Evolutionary conservation across 257 asterid species (phyloP).

Genomic region (Fraxinus excelsior): DNA sequence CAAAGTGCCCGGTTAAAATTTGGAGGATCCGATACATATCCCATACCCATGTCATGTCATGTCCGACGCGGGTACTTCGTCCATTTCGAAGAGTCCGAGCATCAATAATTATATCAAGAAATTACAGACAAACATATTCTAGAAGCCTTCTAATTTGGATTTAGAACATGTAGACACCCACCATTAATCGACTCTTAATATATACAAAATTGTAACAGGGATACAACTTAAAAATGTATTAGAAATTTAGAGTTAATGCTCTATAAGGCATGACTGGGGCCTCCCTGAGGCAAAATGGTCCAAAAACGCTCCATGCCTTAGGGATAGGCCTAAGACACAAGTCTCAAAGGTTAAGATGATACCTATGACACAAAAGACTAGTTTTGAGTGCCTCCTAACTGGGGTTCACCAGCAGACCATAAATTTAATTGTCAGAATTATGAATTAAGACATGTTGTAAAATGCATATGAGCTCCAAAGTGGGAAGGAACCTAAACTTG

Average conservation of each 20-base stretch:
- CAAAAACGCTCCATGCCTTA: conserved; percentile 5
- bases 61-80: too few relatives aligned
- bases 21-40: too few relatives aligned
- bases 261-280: not conserved
- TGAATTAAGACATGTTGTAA: not conserved
- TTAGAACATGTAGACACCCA: conserved; percentile 1
- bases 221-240: not conserved
- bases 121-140: conserved; percentile 9
- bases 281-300: conserved; percentile 14
- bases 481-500: conserved; percentile 1
- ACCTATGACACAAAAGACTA: conserved; percentile 8
- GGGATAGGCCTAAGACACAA: conserved; percentile 15
- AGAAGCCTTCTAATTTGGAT: conserved; percentile 8
- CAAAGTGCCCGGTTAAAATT: too few relatives aligned
- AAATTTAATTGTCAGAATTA: not conserved
- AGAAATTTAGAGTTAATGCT: conserved; percentile 12
- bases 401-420: conserved; percentile 14
- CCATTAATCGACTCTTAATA: conserved; percentile 7
- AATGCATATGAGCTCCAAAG: not conserved
- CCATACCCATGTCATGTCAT: too few relatives aligned
- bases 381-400: not conserved
- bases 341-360: conserved; percentile 16
- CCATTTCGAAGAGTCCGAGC: too few relatives aligned
- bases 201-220: not conserved
- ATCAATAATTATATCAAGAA: too few relatives aligned